Conservation (phyloP, 768 basidiomycete species). For the Rhizopogon sp. region DNA sequence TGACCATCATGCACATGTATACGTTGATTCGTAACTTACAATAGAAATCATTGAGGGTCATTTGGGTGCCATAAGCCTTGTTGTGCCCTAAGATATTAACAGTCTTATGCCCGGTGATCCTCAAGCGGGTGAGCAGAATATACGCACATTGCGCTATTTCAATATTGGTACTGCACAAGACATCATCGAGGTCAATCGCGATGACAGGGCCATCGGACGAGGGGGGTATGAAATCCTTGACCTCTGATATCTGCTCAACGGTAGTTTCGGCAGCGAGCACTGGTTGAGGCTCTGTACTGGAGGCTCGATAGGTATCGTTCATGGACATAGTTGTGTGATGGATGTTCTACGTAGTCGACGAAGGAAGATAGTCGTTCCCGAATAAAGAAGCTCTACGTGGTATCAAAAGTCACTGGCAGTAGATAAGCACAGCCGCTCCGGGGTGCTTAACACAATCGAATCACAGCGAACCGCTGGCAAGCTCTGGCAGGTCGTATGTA, state of each 20-base stretch:
- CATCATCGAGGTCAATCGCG: conserved; percentile 67
- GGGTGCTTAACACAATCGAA: no score
- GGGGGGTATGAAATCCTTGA: conserved; percentile 12
- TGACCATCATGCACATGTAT: background rate
- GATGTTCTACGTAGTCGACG: background rate
- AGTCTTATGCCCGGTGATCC: background rate
- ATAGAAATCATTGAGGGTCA: conserved; percentile 53
- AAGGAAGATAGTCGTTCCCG: no score
- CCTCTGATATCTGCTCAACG: conserved; percentile 6
- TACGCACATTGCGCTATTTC: conserved; percentile 52
- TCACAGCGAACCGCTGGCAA: no score
- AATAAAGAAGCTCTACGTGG: no score
- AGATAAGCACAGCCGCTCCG: no score
- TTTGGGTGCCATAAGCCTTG: conserved; percentile 47
- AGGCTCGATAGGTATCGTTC: conserved; percentile 1
- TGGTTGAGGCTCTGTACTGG: background rate
- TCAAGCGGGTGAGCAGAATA: background rate
- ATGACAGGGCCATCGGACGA: conserved; percentile 36
- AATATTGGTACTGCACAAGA: conserved; percentile 58
- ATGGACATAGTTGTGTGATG: conserved; percentile 2
- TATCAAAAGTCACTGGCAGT: no score
- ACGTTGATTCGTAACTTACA: conserved; percentile 35
- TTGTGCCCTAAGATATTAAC: conserved; percentile 50
- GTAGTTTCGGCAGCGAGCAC: background rate
- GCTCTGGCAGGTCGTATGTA: no score